Base-by-base conservation (phyloP, 208 protist genomes). In the Leishmania mexicana region DNA sequence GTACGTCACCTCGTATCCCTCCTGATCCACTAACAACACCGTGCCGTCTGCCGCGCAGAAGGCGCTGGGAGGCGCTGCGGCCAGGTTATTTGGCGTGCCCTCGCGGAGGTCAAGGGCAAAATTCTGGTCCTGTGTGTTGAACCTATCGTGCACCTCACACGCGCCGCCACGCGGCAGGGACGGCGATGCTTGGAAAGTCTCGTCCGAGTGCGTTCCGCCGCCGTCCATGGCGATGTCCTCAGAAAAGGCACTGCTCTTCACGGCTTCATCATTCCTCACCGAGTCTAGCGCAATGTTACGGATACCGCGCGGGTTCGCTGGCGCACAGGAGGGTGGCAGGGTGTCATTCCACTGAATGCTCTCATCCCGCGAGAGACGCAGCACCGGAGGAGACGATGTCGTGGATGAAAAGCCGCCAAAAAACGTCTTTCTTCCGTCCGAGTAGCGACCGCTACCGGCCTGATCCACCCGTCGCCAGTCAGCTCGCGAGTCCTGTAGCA, bases 1-100 rank as follows among this genome's bases (percentile, higher is more conserved):
- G 77, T 94, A 97, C 15, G 92, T 90, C 42, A 93, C 88, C 74
- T 97, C 94, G 76, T 97, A 97, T n/a, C 92, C 88, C 35, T 83
- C 80, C 47, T 88, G 91, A 81, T 95, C 92, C 57, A 96, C 75
- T 65, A 96, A 65, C 62, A 96, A 40, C 57, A 76, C 83, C 35
- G 68, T 42, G 40, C 76, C 83, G 60, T 68, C 75, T 11, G 38
- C 53, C 40, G 71, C 62, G 35, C 68, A 42, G 21, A 78, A 24
- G 19, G 40, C 49, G 15, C 19, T 54, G 38, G 64, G n/a, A 17
- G 42, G 60, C 17, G 80, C 53, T 38, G 40, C 49, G n/a, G 28
- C 0, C 7, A n/a, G 57, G 3, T 3, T 31, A 42, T 8, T n/a
- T 13, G 40, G 35, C 24, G 75, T 47, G 40, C 65, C 38, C 6